phyloP scores from a whole-genome alignment of 345 rosid genomes.

The Lepidium aucheri region DNA sequence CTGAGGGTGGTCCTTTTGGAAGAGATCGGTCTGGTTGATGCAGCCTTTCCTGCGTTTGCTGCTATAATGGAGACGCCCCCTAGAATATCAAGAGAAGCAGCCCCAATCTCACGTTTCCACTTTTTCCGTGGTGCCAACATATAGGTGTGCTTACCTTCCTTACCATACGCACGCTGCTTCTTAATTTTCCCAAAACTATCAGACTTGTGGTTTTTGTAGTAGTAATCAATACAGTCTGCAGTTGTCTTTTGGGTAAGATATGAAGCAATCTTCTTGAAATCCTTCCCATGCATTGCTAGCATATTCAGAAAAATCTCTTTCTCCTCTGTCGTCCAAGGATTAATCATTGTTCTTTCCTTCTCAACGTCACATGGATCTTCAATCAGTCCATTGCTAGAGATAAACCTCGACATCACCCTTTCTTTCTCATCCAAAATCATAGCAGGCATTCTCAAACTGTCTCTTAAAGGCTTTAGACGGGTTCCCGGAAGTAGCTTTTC shows the following conservation, averaged over 20 bases:
- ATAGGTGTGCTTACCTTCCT: slow-evolving; percentile 49
- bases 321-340: slow-evolving; percentile 87
- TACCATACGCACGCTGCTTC: slow-evolving; percentile 50
- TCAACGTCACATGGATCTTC: slow-evolving; percentile 89
- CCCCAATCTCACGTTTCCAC: slow-evolving; percentile 60
- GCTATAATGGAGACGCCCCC: slow-evolving; percentile 76
- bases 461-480: slow-evolving; percentile 47
- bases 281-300: slow-evolving; percentile 69
- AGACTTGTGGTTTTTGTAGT: slow-evolving; percentile 96
- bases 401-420: slow-evolving; percentile 51
- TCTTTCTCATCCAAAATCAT: slow-evolving; percentile 77
- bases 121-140: slow-evolving; percentile 58
- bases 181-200: slow-evolving; percentile 77
- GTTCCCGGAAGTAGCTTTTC: slow-evolving; percentile 50
- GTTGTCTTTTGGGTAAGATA: slow-evolving; percentile 82
- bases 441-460: slow-evolving; percentile 75
- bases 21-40: slow-evolving; percentile 28
- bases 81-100: slow-evolving; percentile 68
- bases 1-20: slow-evolving; percentile 40
- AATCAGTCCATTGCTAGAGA: slow-evolving; percentile 68
- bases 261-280: slow-evolving; percentile 77
- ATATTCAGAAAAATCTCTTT: slow-evolving; percentile 66
- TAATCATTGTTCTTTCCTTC: slow-evolving; percentile 79
- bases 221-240: slow-evolving; percentile 94
- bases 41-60: slow-evolving; percentile 47